phyloP scores from a whole-genome alignment of 2,329 filamentous ascomycete genomes.

The Scopulariopsis brevicaulis region DNA sequence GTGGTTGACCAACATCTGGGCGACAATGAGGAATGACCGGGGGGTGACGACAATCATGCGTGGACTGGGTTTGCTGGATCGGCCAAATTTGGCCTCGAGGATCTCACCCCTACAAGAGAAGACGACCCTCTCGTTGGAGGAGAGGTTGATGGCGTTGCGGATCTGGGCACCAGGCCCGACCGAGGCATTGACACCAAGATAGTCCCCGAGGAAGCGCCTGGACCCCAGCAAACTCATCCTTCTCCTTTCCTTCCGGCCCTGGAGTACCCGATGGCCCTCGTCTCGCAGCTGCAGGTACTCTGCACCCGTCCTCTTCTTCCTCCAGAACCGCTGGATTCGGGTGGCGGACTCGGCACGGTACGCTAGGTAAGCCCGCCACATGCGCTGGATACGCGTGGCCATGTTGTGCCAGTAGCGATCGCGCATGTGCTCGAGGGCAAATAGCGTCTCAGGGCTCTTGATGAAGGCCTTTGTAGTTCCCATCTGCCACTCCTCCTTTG shows the following conservation, averaged over 20 bases:
- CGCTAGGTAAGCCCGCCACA: slow-evolving; percentile 91
- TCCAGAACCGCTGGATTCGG: slow-evolving; percentile 90
- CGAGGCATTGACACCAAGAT: slow-evolving; percentile 74
- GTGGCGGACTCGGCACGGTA: slow-evolving; percentile 89
- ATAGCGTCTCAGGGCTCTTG: slow-evolving; percentile 93
- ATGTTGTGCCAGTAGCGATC: slow-evolving; percentile 99
- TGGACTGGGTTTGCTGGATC: slow-evolving; percentile 87
- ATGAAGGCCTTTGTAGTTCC: slow-evolving; percentile 96
- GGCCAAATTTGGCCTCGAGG: slow-evolving; percentile 87
- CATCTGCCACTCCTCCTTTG: slow-evolving; percentile 91
- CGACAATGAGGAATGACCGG: slow-evolving; percentile 80
- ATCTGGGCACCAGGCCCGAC: slow-evolving; percentile 74
- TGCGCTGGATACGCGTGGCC: slow-evolving; percentile 93
- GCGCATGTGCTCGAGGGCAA: slow-evolving; percentile 94
- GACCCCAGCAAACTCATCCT: slow-evolving; percentile 87
- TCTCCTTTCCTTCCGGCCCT: slow-evolving; percentile 79
- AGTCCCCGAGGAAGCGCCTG: slow-evolving; percentile 87
- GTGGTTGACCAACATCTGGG: slow-evolving; percentile 71
- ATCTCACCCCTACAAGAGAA: slow-evolving; percentile 91
- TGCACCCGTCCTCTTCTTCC: slow-evolving; percentile 80
- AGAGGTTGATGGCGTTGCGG: slow-evolving; percentile 60
- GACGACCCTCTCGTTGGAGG: slow-evolving; percentile 60
- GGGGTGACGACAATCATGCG: slow-evolving; percentile 76
- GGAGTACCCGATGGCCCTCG: slow-evolving; percentile 71
- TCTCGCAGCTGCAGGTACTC: slow-evolving; percentile 85